Base-by-base conservation (phyloP, 371 early-diverging fungal species). In the Apophysomyces elegans region DNA sequence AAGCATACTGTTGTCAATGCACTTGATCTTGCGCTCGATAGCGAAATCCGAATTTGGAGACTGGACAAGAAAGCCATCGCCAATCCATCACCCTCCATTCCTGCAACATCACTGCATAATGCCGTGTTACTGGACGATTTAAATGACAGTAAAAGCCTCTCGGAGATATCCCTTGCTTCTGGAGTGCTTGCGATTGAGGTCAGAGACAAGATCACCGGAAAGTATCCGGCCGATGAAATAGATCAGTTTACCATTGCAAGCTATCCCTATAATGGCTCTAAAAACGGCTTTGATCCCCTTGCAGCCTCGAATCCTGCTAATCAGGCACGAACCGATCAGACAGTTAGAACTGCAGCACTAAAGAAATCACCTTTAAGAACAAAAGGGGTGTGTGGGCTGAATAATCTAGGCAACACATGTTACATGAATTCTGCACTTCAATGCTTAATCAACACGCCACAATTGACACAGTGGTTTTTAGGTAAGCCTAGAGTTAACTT, bases 391-490 rank as follows among this genome's bases (percentile, higher is more conserved):
- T 83, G 78, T 46, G 95, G 95, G 0, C 78, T 94, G 37, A 75
- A 71, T 37, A 95, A 95, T 66, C 76, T 94, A 36, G 96, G 96
- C 32, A 95, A 95, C 70, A 95, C 95, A 0, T 95, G 96, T 73
- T 95, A 91, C 72, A 93, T 95, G 93, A 93, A 93, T 76, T 86
- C 90, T 7, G 90, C 90, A 0, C 66, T 95, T 2, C 96, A 95
- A 71, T 93, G 93, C 68, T 76, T 95, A 35, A 84, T 86, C 64
- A 88, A 89, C 62, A 89, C 90, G 16, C 73, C 76, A 1, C 81
- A 81, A 54, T 76, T 95, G 37, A 90, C 88, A 0, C 80, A 78
- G 13, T 93, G 87, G 75, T 86, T 87, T 47, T 59, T 86, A 59
- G 61, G 66, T 69, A 64, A 45, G 59, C 14, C 21, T 36, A 43